phyloP scores from a whole-genome alignment of 2,329 filamentous ascomycete genomes.

The Seiridium unicorne region DNA sequence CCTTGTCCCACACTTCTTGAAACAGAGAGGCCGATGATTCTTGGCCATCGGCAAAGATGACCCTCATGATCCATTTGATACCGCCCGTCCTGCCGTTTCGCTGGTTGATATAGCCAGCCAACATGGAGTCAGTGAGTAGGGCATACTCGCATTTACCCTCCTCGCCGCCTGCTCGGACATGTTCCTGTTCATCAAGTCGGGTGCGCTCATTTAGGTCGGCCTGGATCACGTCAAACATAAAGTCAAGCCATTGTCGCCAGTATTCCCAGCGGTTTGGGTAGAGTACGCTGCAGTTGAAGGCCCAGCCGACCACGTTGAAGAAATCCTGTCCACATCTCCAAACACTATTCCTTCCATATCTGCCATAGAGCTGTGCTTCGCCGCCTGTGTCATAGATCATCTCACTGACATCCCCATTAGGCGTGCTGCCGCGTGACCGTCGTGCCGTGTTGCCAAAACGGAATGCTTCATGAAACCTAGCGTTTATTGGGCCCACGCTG shows the following conservation, averaged over 20 bases:
- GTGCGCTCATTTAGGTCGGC: slow-evolving; percentile 63
- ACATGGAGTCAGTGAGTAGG: slow-evolving; percentile 51
- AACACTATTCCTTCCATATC: slow-evolving; percentile 64
- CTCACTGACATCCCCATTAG: slow-evolving; percentile 42
- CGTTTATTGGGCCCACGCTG: slow-evolving; percentile 67
- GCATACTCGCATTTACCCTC: slow-evolving; percentile 25
- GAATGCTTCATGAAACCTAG: slow-evolving; percentile 71
- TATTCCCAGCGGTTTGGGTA: slow-evolving; percentile 74
- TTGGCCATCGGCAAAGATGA: slow-evolving; percentile 66
- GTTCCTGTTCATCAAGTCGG: slow-evolving; percentile 40
- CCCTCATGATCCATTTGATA: slow-evolving; percentile 58
- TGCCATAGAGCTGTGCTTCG: slow-evolving; percentile 52
- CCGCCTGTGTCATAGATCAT: slow-evolving; percentile 49
- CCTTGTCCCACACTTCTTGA: slow-evolving; percentile 66
- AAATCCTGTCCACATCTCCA: slow-evolving; percentile 82
- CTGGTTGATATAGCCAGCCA: slow-evolving; percentile 58
- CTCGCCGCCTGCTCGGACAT: slow-evolving; percentile 14
- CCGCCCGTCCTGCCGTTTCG: slow-evolving; percentile 37
- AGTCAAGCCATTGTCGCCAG: slow-evolving; percentile 79
- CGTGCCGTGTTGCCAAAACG: slow-evolving; percentile 45
- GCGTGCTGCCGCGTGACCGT: slow-evolving; percentile 19
- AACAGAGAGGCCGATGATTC: slow-evolving; percentile 53
- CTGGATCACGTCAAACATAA: slow-evolving; percentile 77
- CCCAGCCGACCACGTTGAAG: slow-evolving; percentile 88
- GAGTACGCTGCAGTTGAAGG: slow-evolving; percentile 80